Percentiles rank a stretch among this genome's conserved stretches.
These are phyloP conservation scores for Yamadazyma conglobata DNA, from an alignment of 1,139 yeast genomes.

Conservation along the genomic window DNA sequence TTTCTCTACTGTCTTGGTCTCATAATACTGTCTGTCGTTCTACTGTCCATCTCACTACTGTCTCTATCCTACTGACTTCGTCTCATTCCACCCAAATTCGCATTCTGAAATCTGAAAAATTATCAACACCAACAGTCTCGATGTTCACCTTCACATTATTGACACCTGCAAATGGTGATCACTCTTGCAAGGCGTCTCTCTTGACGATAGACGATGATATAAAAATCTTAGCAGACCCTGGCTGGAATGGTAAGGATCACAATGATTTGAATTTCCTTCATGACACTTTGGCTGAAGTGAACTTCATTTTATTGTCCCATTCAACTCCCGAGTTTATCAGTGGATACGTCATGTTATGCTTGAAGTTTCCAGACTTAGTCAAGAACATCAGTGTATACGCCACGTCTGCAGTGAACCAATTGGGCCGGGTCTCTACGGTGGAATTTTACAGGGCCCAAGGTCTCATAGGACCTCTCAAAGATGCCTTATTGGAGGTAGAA, in stretches of 20 bases:
- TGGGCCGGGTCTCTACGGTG: conserved; percentile 82
- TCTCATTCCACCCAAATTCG: background rate
- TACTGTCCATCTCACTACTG: too few species aligned
- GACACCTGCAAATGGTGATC: conserved; percentile 28
- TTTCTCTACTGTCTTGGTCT: too few species aligned
- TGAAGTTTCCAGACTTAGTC: conserved; percentile 57
- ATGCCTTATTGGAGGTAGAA: conserved; percentile 59
- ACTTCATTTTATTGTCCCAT: conserved; percentile 76
- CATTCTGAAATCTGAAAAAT: background rate
- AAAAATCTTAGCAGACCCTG: conserved; percentile 64
- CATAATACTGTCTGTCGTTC: too few species aligned
- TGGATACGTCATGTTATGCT: conserved; percentile 69
- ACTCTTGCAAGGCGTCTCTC: conserved; percentile 40
- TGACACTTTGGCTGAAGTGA: conserved; percentile 48
- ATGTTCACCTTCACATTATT: conserved; percentile 44
- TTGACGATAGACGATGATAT: conserved; percentile 45
- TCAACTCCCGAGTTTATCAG: conserved; percentile 80
- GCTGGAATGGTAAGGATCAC: conserved; percentile 57
- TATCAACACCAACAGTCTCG: background rate
- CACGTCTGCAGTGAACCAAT: conserved; percentile 80
- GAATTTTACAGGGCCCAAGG: conserved; percentile 76
- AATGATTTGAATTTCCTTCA: conserved; percentile 42
- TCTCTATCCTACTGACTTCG: too few species aligned
- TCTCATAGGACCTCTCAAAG: conserved; percentile 66
- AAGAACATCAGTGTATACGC: conserved; percentile 74